These are phyloP conservation scores for Diplodia seriata DNA, from an alignment of 2,329 filamentous ascomycete species.

Conservation along the genomic window DNA sequence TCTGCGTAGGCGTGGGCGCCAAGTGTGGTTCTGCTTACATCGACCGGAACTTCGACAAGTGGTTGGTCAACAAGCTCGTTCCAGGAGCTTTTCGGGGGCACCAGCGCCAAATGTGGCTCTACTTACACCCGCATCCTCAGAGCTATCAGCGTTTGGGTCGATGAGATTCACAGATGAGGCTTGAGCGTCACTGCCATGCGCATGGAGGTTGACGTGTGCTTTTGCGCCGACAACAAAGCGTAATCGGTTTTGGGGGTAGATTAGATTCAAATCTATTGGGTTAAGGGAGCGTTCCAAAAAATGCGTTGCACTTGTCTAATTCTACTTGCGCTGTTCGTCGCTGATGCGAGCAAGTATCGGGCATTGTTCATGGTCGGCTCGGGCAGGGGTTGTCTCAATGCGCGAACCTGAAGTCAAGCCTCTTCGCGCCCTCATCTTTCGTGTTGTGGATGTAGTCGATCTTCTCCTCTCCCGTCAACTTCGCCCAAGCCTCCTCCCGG, in stretches of 20 bases:
- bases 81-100: no score
- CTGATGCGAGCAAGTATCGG: neutral
- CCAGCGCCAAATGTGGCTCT: no score
- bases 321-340: neutral
- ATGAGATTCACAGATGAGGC: no score
- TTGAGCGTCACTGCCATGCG: no score
- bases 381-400: slow-evolving; percentile 34
- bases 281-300: neutral
- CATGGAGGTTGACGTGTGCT: no score
- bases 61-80: slow-evolving; percentile 42
- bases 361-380: neutral
- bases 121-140: no score
- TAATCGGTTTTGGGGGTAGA: no score
- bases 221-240: no score
- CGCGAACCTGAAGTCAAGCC: slow-evolving; percentile 43
- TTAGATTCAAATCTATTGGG: no score
- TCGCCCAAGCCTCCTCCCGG: slow-evolving; percentile 19
- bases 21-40: slow-evolving; percentile 40
- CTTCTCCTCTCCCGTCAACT: slow-evolving; percentile 38
- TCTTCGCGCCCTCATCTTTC: slow-evolving; percentile 43
- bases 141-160: no score
- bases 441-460: slow-evolving; percentile 41
- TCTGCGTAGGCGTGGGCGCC: neutral
- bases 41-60: slow-evolving; percentile 44
- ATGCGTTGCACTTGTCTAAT: neutral